Conservation (phyloP, 192 early-diverging fungal species). For the Coemansia biformis region DNA sequence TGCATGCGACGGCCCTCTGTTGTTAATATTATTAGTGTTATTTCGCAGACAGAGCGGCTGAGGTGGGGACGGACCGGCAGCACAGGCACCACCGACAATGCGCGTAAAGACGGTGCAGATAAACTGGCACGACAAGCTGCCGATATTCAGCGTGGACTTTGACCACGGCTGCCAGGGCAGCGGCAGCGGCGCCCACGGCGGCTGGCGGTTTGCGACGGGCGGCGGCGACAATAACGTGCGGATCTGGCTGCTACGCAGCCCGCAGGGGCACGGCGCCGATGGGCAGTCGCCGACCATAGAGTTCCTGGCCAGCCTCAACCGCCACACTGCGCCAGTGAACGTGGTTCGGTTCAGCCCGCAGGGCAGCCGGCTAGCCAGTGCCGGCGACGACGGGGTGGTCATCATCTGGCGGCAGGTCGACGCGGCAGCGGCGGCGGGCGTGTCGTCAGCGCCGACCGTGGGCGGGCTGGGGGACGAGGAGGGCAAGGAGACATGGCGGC, state of each 20-base stretch:
- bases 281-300: slow-evolving; percentile 55
- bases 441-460: too few relatives aligned
- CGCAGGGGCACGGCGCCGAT: slow-evolving; percentile 10
- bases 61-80: too few relatives aligned
- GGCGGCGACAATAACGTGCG: slow-evolving; percentile 88
- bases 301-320: slow-evolving; percentile 74
- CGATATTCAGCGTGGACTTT: slow-evolving; percentile 91
- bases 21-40: too few relatives aligned
- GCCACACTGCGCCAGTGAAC: slow-evolving; percentile 87
- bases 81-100: too few relatives aligned
- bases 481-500: slow-evolving; percentile 71
- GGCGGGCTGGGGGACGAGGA: slow-evolving; percentile 10
- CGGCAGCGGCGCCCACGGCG: slow-evolving; percentile 13
- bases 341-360: slow-evolving; percentile 84
- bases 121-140: slow-evolving; percentile 89
- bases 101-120: slow-evolving; percentile 76
- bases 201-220: slow-evolving; percentile 75
- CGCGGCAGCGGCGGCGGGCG: not conserved
- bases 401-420: slow-evolving; percentile 71
- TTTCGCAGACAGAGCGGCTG: too few relatives aligned
- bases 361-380: slow-evolving; percentile 71
- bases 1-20: too few relatives aligned
- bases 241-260: slow-evolving; percentile 51
- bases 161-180: slow-evolving; percentile 51
- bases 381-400: slow-evolving; percentile 86